These are phyloP conservation scores for Zoysia matrella DNA, from an alignment of 202 grass and related monocot species.

Conservation along the genomic window DNA sequence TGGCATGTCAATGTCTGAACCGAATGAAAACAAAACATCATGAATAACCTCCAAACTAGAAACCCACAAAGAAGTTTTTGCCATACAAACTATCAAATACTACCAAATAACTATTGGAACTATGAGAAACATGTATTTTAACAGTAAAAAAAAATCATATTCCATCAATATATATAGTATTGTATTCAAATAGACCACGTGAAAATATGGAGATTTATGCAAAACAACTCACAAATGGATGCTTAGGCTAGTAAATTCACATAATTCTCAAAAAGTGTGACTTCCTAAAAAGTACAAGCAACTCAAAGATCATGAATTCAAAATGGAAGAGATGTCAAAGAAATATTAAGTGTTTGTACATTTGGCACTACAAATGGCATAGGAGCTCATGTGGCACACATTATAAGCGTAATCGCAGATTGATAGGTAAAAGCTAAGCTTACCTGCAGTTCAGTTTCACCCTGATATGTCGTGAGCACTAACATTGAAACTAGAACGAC, in stretches of 20 bases:
- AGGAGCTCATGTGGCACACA: neutral
- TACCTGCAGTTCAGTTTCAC: slow-evolving; percentile 95
- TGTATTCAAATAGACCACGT: slow-evolving; percentile 30
- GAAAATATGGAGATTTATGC: slow-evolving; percentile 1
- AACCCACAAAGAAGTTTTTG: slow-evolving; percentile 26
- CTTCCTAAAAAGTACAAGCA: slow-evolving; percentile 4
- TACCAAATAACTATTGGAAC: slow-evolving; percentile 9
- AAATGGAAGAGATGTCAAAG: slow-evolving; percentile 10
- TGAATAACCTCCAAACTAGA: slow-evolving; percentile 18
- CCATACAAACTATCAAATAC: slow-evolving; percentile 19
- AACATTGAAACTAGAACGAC: slow-evolving; percentile 79
- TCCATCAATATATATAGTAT: slow-evolving; percentile 3
- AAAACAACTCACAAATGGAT: neutral
- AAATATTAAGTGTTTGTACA: neutral
- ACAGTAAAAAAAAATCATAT: slow-evolving; percentile 20
- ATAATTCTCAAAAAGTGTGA: slow-evolving; percentile 1
- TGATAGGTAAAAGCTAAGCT: slow-evolving; percentile 31
- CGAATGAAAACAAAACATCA: slow-evolving; percentile 62
- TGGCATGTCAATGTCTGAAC: slow-evolving; percentile 86
- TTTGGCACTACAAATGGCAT: slow-evolving; percentile 22
- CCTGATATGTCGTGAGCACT: slow-evolving; percentile 82
- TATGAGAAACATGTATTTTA: neutral
- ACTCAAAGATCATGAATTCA: slow-evolving; percentile 4
- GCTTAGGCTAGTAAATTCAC: neutral
- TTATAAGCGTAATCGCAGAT: slow-evolving; percentile 24